Evolutionary conservation across 2,329 filamentous ascomycete genomes (phyloP).

Genomic region (Fusarium mangiferae): DNA sequence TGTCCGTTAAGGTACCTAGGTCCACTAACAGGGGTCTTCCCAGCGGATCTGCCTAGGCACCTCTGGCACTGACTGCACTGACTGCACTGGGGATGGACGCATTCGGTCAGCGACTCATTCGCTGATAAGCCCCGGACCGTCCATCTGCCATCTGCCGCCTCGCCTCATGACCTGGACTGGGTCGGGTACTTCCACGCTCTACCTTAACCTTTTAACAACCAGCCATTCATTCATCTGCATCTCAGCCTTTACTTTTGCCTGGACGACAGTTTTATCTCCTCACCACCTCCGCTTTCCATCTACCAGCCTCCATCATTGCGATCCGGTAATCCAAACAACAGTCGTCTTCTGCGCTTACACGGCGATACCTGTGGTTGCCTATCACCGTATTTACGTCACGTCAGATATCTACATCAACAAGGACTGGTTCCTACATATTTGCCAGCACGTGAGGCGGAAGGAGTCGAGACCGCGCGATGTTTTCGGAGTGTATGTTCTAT

Average conservation of each 20-base stretch:
- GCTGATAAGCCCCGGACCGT: conserved; percentile 42
- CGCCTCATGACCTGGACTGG: conserved; percentile 44
- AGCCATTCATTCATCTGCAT: conserved; percentile 30
- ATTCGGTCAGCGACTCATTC: conserved; percentile 43
- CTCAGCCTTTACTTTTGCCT: conserved; percentile 20
- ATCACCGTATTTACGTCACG: conserved; percentile 38
- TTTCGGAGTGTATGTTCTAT: conserved; percentile 81
- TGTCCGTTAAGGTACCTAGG: conserved; percentile 26
- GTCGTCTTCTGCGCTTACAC: conserved; percentile 32
- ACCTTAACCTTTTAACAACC: conserved; percentile 19
- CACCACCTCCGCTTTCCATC: conserved; percentile 9
- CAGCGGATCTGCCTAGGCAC: conserved; percentile 36
- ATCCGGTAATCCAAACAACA: conserved; percentile 9
- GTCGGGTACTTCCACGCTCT: conserved; percentile 15
- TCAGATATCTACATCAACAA: conserved; percentile 24
- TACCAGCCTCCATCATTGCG: neutral
- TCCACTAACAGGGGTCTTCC: conserved; percentile 30
- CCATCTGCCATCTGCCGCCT: conserved; percentile 38
- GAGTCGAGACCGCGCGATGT: conserved; percentile 52
- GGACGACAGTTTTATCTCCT: conserved; percentile 14
- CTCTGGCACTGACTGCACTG: conserved; percentile 18
- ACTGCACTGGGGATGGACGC: conserved; percentile 28
- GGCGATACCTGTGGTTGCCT: conserved; percentile 21
- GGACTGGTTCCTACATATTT: conserved; percentile 16
- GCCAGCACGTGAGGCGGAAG: conserved; percentile 48